Base-by-base conservation (phyloP, 2,329 filamentous ascomycete genomes). In the Ascochyta fabae region DNA sequence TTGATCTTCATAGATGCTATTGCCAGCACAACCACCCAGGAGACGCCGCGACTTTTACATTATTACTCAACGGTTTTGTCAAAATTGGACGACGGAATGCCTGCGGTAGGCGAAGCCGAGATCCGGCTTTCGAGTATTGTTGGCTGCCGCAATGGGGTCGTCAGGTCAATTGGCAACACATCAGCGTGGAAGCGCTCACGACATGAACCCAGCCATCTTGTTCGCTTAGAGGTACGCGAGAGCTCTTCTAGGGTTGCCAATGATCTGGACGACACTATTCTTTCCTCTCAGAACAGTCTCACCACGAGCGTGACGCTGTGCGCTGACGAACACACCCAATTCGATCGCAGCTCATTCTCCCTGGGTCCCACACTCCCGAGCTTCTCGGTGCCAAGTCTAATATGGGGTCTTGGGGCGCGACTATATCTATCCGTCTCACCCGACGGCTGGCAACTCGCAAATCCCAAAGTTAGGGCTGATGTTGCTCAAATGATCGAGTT, bases 1-100 rank as follows among this genome's bases (percentile, higher is more conserved):
- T 47, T 64, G 33, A 46, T 64, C 19, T 64, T 64, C 41, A 46
- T 61, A n/a, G 59, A 64, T 36, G 48, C 53, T 12, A 39, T 64
- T 6, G 52, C 48, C 35, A 62, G 57, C 47, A 62, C 57, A 12
- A 40, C 48, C 19, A 31, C 50, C 33, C 38, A 53, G 43, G 16
- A 53, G 31, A 24, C 34, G 4, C 59, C 59, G 12, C 51, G 34
- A 43, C 55, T 64, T 34, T 15, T 48, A 9, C 19, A 15, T 1
- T 47, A 59, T 31, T 48, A 64, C 40, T 8, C 45, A 16, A 26
- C 53, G 22, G 24, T 59, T 7, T 49, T 64, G 22, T 35, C 54
- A 22, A 22, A 34, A 16, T 33, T 31, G 0, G 61, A 62, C 31
- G 53, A 60, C 4, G 51, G 58, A 15, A 24, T 27, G 3, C 27